phyloP scores from a whole-genome alignment of 306 rosid genomes.

The Psophocarpus tetragonolobus region DNA sequence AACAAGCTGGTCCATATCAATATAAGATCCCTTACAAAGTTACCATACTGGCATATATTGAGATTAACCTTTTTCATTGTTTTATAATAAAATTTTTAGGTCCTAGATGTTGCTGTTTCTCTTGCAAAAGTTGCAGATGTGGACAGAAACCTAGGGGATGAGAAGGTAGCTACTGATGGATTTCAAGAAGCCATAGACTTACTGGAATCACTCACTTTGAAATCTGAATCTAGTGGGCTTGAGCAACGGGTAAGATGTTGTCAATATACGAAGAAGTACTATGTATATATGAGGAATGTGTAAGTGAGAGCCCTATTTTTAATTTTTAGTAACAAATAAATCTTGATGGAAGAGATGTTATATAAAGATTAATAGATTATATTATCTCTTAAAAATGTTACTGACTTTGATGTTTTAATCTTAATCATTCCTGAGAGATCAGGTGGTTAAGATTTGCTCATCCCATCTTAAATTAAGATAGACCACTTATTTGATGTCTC shows the following conservation, averaged over 20 bases:
- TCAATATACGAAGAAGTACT: background rate
- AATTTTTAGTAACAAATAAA: background rate
- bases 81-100: slow-evolving; percentile 45
- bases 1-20: background rate
- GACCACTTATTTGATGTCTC: background rate
- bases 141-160: slow-evolving; percentile 83
- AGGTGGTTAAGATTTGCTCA: background rate
- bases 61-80: slow-evolving; percentile 14
- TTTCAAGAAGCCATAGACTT: slow-evolving; percentile 85
- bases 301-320: background rate
- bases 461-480: background rate
- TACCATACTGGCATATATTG: slow-evolving; percentile 31
- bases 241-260: slow-evolving; percentile 65
- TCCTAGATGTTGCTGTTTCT: slow-evolving; percentile 82
- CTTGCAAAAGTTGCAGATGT: slow-evolving; percentile 95
- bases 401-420: background rate
- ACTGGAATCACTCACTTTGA: slow-evolving; percentile 64
- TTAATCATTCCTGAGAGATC: background rate
- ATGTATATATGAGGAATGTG: background rate
- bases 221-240: slow-evolving; percentile 62
- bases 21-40: background rate
- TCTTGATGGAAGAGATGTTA: background rate
- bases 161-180: slow-evolving; percentile 66
- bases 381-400: background rate
- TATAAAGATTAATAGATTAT: background rate